Evolutionary conservation across 345 rosid genomes (phyloP).

Genomic region (Camelina neglecta): DNA sequence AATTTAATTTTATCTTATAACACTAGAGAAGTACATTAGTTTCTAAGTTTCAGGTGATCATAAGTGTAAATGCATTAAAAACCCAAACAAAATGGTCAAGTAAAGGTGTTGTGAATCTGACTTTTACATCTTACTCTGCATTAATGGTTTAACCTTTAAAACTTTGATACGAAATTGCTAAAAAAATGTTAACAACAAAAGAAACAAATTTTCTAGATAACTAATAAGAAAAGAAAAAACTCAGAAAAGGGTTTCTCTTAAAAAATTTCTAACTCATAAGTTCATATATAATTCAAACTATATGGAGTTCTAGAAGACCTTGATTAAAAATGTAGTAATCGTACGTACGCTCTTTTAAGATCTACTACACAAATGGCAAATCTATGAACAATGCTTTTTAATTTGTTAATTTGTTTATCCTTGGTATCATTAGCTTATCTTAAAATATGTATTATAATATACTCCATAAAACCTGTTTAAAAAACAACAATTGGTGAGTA

Average conservation of each 20-base stretch:
- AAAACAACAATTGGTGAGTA: neutral
- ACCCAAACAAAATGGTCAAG: constrained; percentile 35
- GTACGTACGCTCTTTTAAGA: constrained; percentile 13
- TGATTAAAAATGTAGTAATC: constrained; percentile 21
- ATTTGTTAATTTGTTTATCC: neutral
- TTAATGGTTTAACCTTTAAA: neutral
- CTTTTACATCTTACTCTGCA: constrained; percentile 1
- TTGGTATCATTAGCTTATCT: constrained; percentile 8
- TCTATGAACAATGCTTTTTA: constrained; percentile 28
- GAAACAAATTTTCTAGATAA: neutral
- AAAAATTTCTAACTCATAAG: too few relatives aligned
- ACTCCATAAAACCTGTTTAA: too few relatives aligned
- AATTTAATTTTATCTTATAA: neutral
- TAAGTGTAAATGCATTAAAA: constrained; percentile 37
- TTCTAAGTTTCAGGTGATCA: constrained; percentile 20
- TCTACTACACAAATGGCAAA: constrained; percentile 18
- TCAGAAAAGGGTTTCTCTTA: too few relatives aligned
- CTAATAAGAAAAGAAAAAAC: neutral
- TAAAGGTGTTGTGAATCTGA: constrained; percentile 35
- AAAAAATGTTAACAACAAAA: neutral
- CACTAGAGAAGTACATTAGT: constrained; percentile 26
- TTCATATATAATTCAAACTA: neutral
- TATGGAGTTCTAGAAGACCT: constrained; percentile 34
- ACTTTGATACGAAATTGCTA: constrained; percentile 13
- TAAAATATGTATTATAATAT: neutral